Evolutionary conservation across 805 yeast species (phyloP), one percentile per base, ranked within the genome.

Genomic region (Saccharomycopsis sp.): DNA sequence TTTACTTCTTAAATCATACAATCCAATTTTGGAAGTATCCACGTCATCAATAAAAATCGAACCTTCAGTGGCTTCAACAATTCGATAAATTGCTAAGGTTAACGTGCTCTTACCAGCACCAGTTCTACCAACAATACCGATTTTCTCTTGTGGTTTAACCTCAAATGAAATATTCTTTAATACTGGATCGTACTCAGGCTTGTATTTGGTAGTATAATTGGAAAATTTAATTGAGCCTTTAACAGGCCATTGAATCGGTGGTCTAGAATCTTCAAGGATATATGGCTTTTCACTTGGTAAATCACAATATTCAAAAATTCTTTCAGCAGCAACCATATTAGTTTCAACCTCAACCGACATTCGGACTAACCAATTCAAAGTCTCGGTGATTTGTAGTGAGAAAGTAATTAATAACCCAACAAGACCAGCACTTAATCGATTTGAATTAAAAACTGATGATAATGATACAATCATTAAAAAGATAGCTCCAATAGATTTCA

Each of bases 121-220:
- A 1, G 89, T 81, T 60, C 88, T 69, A 13, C 88, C 88, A 40
- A 81, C 87, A 54, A 81, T 77, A 43, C 88, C 88, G 50, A 81
- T 61, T 53, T 81, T 81, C 52, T 81, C 86, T 23, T 65, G 60
- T 2, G 83, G 65, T 19, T 69, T 62, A 36, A 81, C 69, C 2
- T 65, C 58, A 22, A 80, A 52, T 14, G 59, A 58, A 31, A 81
- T 64, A 32, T 70, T 57, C 34, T 66, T 72, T 54, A 81, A 61
- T 3, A 80, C 85, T 1, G 79, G 79, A 44, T 75, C 83, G 38
- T 77, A 60, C 51, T 75, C 72, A 7, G 66, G 73, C 50, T 81
- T 71, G 54, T 81, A 81, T 40, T 68, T 68, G 0, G 86, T 74
- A 2, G 79, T 66, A 53, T 78, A 81, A 47, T 75, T 53, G 7